Conservation (phyloP, 202 grass and related monocot species). For the Saccharum hybrid region DNA sequence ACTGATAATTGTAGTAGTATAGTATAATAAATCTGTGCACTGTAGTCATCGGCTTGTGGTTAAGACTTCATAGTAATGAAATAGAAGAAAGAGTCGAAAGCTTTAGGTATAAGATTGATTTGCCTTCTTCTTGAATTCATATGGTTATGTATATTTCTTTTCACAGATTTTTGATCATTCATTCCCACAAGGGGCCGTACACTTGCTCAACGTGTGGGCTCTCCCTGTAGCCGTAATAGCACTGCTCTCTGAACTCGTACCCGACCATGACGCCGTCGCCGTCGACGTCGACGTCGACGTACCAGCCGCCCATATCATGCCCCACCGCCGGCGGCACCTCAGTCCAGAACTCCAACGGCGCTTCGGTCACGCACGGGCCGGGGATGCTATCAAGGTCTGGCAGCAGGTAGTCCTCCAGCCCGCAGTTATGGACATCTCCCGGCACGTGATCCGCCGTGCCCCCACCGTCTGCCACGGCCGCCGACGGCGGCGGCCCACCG, state of each 20-base stretch:
- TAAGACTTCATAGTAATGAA: too few relatives aligned
- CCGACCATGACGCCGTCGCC: constrained; percentile 18
- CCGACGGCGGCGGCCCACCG: neutral
- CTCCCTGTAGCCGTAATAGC: constrained; percentile 44
- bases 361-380: neutral
- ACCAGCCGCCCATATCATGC: constrained; percentile 56
- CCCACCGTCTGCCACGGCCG: neutral
- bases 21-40: too few relatives aligned
- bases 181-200: constrained; percentile 74
- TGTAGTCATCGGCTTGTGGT: too few relatives aligned
- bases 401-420: constrained; percentile 51
- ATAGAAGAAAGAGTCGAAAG: too few relatives aligned
- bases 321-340: constrained; percentile 35
- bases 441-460: constrained; percentile 25
- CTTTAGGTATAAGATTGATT: too few relatives aligned
- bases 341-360: constrained; percentile 53
- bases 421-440: constrained; percentile 26
- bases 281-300: constrained; percentile 38
- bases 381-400: constrained; percentile 44
- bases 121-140: too few relatives aligned
- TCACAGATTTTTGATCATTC: neutral
- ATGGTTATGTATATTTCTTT: too few relatives aligned
- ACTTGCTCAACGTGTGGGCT: constrained; percentile 47
- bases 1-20: too few relatives aligned
- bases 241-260: constrained; percentile 57